phyloP scores from a whole-genome alignment of 1,284 basidiomycete genomes.

The Ustanciosporium gigantosporum region DNA sequence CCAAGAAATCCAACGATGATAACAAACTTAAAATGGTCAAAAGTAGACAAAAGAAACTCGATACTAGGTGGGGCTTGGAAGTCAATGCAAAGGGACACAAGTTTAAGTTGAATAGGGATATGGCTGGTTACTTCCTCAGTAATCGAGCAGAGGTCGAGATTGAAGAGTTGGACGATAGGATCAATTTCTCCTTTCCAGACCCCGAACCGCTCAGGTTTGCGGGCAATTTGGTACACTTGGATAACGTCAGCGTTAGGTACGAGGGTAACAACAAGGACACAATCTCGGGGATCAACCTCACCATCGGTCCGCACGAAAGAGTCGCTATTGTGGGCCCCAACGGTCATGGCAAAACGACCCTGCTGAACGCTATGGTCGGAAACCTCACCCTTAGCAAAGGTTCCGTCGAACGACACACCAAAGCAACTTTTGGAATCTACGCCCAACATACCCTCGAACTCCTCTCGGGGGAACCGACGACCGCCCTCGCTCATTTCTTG shows the following conservation, averaged over 20 bases:
- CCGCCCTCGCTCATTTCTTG: constrained; percentile 64
- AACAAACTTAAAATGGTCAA: constrained; percentile 68
- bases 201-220: constrained; percentile 66
- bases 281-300: constrained; percentile 67
- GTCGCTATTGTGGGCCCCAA: constrained; percentile 68
- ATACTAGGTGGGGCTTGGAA: constrained; percentile 68
- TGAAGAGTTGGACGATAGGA: constrained; percentile 65
- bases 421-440: constrained; percentile 67
- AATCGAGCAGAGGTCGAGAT: constrained; percentile 66
- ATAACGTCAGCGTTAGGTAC: constrained; percentile 66
- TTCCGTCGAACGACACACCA: constrained; percentile 68
- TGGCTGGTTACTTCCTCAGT: constrained; percentile 63
- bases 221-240: constrained; percentile 67
- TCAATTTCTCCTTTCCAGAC: constrained; percentile 65
- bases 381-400: constrained; percentile 66
- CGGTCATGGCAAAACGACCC: constrained; percentile 49
- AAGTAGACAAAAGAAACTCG: constrained; percentile 70
- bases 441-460: constrained; percentile 63
- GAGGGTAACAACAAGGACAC: constrained; percentile 59
- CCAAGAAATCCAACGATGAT: constrained; percentile 70
- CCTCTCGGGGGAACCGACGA: constrained; percentile 13
- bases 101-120: constrained; percentile 72
- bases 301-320: constrained; percentile 67
- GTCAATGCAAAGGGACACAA: constrained; percentile 64
- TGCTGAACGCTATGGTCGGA: constrained; percentile 66